phyloP scores from a whole-genome alignment of 2,329 filamentous ascomycete species.

The Diaporthe caulivora region DNA sequence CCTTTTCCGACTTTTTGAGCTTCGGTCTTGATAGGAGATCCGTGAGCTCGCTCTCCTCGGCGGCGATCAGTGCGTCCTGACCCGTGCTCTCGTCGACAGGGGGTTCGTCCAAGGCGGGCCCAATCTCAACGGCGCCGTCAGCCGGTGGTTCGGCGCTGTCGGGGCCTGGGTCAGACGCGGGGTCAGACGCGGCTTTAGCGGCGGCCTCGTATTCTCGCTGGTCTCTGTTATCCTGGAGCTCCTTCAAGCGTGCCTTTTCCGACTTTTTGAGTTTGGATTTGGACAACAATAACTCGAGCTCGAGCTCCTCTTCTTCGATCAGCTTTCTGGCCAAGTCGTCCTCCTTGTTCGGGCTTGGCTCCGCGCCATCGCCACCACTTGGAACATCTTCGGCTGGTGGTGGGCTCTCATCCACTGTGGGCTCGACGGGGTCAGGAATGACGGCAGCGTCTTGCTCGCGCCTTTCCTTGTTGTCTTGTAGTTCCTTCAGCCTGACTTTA shows the following conservation, averaged over 20 bases:
- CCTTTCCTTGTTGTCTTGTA: slow-evolving; percentile 32
- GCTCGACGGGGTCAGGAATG: background rate
- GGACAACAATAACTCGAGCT: slow-evolving; percentile 34
- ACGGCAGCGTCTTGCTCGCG: slow-evolving; percentile 33
- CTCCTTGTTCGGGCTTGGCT: background rate
- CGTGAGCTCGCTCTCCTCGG: slow-evolving; percentile 37
- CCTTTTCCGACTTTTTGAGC: slow-evolving; percentile 31
- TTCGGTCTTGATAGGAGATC: slow-evolving; percentile 31
- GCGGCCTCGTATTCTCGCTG: slow-evolving; percentile 35
- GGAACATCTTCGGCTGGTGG: slow-evolving; percentile 16
- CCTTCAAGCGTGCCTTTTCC: slow-evolving; percentile 35
- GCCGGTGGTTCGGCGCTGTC: slow-evolving; percentile 7
- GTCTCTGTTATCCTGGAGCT: slow-evolving; percentile 32
- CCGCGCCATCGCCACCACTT: background rate
- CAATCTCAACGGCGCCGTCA: background rate
- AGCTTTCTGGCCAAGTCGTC: slow-evolving; percentile 32
- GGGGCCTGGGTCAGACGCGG: background rate
- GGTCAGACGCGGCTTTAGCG: slow-evolving; percentile 1
- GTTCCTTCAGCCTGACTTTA: slow-evolving; percentile 34
- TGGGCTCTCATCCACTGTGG: background rate
- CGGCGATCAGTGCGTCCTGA: slow-evolving; percentile 31
- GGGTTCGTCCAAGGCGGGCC: background rate
- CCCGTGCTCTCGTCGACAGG: slow-evolving; percentile 29
- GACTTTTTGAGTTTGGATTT: slow-evolving; percentile 33
- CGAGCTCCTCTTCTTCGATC: slow-evolving; percentile 36